These are phyloP conservation scores for Pestalotiopsis sp. DNA, from an alignment of 2,329 filamentous ascomycete genomes.

Conservation along the genomic window DNA sequence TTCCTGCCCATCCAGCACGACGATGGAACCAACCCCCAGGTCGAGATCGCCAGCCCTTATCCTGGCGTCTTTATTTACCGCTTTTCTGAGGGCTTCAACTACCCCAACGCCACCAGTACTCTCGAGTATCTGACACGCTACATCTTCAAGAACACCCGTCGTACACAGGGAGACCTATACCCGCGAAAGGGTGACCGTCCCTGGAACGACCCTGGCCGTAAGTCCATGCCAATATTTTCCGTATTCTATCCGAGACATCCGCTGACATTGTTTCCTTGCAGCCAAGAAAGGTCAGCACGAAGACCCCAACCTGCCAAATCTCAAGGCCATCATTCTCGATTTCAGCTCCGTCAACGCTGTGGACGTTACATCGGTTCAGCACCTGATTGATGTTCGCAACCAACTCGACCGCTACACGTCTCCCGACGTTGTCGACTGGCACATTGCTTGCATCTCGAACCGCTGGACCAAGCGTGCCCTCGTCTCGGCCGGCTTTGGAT, in stretches of 20 bases:
- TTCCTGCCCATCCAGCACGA: conserved; percentile 85
- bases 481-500: conserved; percentile 85
- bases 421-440: conserved; percentile 88
- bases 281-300: conserved; percentile 52
- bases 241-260: not conserved
- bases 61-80: conserved; percentile 96
- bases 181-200: conserved; percentile 74
- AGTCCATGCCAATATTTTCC: not conserved
- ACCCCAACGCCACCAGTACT: conserved; percentile 89
- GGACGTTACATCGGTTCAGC: conserved; percentile 89
- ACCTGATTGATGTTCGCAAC: conserved; percentile 91
- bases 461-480: conserved; percentile 93
- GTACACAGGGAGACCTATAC: conserved; percentile 73
- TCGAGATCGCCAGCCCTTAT: conserved; percentile 79
- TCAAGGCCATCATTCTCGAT: conserved; percentile 91
- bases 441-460: conserved; percentile 92
- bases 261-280: conserved; percentile 3
- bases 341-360: conserved; percentile 94
- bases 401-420: conserved; percentile 85
- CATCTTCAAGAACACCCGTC: conserved; percentile 72
- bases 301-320: conserved; percentile 59
- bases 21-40: conserved; percentile 88
- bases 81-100: conserved; percentile 94
- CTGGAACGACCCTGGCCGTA: conserved; percentile 87
- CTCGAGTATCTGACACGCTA: conserved; percentile 75